Base-by-base conservation (phyloP, 2,329 filamentous ascomycete species). In the Penicillium sp. region DNA sequence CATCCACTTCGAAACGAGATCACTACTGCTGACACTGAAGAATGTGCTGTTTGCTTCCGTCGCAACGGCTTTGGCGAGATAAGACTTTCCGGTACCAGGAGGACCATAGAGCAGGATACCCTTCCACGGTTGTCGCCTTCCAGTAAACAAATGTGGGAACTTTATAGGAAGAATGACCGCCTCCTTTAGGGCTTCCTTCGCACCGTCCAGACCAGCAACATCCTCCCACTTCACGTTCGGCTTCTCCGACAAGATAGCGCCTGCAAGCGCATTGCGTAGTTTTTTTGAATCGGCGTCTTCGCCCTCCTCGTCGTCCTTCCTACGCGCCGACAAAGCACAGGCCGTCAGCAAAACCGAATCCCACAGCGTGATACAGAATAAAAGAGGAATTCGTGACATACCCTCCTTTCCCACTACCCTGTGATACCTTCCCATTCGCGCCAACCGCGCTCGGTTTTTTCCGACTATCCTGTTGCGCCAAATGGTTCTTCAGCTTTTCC, bases 1-100 rank as follows among this genome's bases (percentile, higher is more conserved):
- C 95, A 99, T 99, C 95, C 95, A 99, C 77, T 99, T 99, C 78
- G 92, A 97, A 64, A 99, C 95, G 78, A 99, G 79, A 76, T 99
- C 95, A 75, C 92, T 96, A 84, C 92, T 96, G 80, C 92, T 96
- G 68, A 99, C 94, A 74, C 93, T 97, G 85, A 99, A 99, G 77
- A 99, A 99, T 3, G 95, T 98, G 79, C 93, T 97, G 79, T 99
- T 98, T 62, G 95, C 95, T 80, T 99, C 95, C 19, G 95, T 99
- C 57, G 95, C 95, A 55, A 99, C 94, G 2, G 95, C 95, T 79
- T 98, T 99, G 65, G 95, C 95, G 58, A 99, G 83, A 78, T 97
- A 97, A 83, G 91, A 95, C 84, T 99, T 99, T 82, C 95, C 95
- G 5, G 95, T 99, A 73, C 95, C 95, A 0, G 95, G 95, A 1